A percentile compares a stretch with the other conserved stretches of the same genome.
Evolutionary conservation across 805 yeast species (phyloP).

Genomic region (Wickerhamomyces alni): DNA sequence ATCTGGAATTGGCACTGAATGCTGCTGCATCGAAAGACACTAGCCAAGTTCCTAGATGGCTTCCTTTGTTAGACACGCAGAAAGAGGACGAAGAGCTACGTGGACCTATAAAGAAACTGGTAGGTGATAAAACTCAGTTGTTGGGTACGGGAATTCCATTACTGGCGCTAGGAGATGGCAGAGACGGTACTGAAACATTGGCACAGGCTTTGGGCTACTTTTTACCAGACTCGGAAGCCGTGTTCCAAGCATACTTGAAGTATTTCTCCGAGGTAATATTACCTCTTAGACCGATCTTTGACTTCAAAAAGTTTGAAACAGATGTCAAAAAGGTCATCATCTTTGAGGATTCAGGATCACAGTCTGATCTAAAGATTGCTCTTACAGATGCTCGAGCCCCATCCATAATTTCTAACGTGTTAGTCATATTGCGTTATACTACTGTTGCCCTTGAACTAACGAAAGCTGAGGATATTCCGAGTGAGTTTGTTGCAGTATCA

Average conservation of each 20-base stretch:
- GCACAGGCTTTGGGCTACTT: not conserved
- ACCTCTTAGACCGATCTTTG: slow-evolving; percentile 40
- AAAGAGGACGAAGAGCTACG: not conserved
- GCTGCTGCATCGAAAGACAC: not conserved
- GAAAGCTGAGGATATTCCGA: slow-evolving; percentile 11
- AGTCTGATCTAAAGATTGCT: slow-evolving; percentile 24
- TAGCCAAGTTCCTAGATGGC: not conserved
- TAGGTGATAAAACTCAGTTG: not conserved
- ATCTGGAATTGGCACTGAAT: too few species aligned
- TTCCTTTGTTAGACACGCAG: not conserved
- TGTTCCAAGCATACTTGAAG: not conserved
- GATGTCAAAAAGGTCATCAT: slow-evolving; percentile 30
- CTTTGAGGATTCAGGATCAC: slow-evolving; percentile 21
- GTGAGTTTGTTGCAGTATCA: slow-evolving; percentile 12
- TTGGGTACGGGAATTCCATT: not conserved
- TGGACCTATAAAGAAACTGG: not conserved
- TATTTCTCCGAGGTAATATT: slow-evolving; percentile 22
- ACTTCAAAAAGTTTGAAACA: slow-evolving; percentile 28
- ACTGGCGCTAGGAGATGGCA: not conserved
- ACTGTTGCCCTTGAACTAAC: slow-evolving; percentile 29
- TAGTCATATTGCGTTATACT: slow-evolving; percentile 34
- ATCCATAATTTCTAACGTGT: slow-evolving; percentile 32
- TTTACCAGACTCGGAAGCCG: not conserved
- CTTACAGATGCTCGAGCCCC: slow-evolving; percentile 29
- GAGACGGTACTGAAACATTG: not conserved